phyloP scores from a whole-genome alignment of 192 early-diverging fungal species.

The Coemansia biformis region DNA sequence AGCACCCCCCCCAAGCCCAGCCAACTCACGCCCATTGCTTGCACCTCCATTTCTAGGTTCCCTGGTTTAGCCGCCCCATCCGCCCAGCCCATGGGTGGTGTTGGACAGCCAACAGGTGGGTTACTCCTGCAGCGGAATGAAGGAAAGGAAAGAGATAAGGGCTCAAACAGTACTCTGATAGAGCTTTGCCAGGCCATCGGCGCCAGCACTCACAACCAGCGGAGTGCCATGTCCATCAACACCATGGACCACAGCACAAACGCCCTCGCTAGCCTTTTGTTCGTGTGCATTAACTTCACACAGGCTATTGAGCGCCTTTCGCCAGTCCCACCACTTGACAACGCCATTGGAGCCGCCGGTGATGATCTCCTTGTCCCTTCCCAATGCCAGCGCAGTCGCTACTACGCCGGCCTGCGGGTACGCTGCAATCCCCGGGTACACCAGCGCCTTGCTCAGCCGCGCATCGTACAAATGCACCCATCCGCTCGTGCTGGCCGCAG shows the following conservation, averaged over 20 bases:
- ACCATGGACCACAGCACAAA: constrained; percentile 9
- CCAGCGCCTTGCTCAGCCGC: constrained; percentile 8
- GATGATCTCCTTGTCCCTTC: constrained; percentile 1
- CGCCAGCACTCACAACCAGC: constrained; percentile 25
- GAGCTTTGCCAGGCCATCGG: constrained; percentile 18
- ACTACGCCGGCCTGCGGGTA: constrained; percentile 4
- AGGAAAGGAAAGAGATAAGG: too few species aligned
- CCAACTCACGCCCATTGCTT: too few species aligned
- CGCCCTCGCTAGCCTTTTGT: constrained; percentile 42
- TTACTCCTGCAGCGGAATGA: too few species aligned
- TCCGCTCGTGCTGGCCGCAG: constrained; percentile 16
- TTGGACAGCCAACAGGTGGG: too few species aligned
- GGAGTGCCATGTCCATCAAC: neutral
- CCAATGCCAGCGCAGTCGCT: constrained; percentile 16
- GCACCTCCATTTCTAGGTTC: too few species aligned
- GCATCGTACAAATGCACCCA: constrained; percentile 20
- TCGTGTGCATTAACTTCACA: constrained; percentile 16
- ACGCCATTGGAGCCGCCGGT: constrained; percentile 37
- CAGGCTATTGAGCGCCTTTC: constrained; percentile 7
- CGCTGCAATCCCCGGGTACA: neutral
- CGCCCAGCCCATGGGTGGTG: too few species aligned
- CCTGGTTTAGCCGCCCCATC: too few species aligned
- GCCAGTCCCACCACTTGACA: constrained; percentile 48
- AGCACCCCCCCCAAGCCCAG: too few species aligned
- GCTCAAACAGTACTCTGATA: too few species aligned